Evolutionary conservation across 2,329 filamentous ascomycete species (phyloP).

Genomic region (Coleophoma cylindrospora): DNA sequence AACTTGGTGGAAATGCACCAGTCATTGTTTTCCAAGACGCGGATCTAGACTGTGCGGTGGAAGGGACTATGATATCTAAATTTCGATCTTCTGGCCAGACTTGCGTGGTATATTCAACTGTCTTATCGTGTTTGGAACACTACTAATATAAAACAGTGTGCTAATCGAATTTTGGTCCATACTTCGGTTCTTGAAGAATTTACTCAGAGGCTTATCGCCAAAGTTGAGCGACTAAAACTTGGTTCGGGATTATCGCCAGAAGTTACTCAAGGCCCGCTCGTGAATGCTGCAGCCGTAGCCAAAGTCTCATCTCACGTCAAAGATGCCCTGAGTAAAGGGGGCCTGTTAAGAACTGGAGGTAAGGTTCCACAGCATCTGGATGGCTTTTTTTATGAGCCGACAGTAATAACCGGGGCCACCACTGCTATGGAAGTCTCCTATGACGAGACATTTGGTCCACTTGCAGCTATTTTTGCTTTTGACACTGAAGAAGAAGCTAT

Average conservation of each 20-base stretch:
- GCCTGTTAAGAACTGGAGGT: slow-evolving; percentile 66
- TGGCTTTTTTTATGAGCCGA: slow-evolving; percentile 85
- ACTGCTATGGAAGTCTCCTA: slow-evolving; percentile 69
- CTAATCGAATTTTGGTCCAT: slow-evolving; percentile 77
- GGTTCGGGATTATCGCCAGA: slow-evolving; percentile 64
- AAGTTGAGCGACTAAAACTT: slow-evolving; percentile 68
- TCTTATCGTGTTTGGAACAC: not conserved
- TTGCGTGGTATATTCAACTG: slow-evolving; percentile 50
- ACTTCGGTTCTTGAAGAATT: slow-evolving; percentile 57
- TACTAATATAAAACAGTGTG: slow-evolving; percentile 37
- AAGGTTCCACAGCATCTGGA: slow-evolving; percentile 64
- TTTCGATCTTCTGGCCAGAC: slow-evolving; percentile 92
- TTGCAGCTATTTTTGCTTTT: slow-evolving; percentile 83
- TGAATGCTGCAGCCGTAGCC: slow-evolving; percentile 72
- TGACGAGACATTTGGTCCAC: slow-evolving; percentile 90
- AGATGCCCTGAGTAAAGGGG: slow-evolving; percentile 72
- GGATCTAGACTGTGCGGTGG: slow-evolving; percentile 37
- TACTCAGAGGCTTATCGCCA: slow-evolving; percentile 58
- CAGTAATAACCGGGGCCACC: slow-evolving; percentile 79
- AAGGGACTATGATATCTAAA: slow-evolving; percentile 51
- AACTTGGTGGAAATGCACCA: slow-evolving; percentile 37
- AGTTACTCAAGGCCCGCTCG: slow-evolving; percentile 72
- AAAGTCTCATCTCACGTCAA: slow-evolving; percentile 75
- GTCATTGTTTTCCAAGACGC: slow-evolving; percentile 36
- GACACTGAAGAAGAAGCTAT: slow-evolving; percentile 81